Conservation (phyloP, 2,329 filamentous ascomycete genomes). For the Exophiala mesophila region DNA sequence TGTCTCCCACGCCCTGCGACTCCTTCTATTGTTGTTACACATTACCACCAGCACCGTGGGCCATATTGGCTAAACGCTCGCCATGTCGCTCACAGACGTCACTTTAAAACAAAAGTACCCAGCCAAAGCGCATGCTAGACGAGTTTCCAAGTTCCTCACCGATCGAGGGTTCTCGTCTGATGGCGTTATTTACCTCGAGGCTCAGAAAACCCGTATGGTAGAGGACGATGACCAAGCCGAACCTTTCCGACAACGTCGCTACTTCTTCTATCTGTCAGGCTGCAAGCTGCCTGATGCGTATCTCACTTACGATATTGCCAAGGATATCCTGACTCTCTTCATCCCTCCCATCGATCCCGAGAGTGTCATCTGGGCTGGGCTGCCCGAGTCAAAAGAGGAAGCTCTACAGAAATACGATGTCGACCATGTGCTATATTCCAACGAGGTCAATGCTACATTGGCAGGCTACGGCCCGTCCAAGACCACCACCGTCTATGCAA, state of each 20-base stretch:
- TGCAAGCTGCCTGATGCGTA: constrained; percentile 75
- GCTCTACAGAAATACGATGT: constrained; percentile 74
- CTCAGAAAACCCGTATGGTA: constrained; percentile 70
- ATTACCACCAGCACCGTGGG: too few relatives aligned
- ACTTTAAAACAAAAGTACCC: constrained; percentile 60
- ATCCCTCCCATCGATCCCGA: constrained; percentile 85
- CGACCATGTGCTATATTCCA: constrained; percentile 68
- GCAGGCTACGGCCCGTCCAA: constrained; percentile 42
- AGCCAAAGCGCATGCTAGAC: constrained; percentile 77
- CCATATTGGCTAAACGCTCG: too few relatives aligned
- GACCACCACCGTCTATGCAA: constrained; percentile 63
- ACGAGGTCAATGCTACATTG: constrained; percentile 70
- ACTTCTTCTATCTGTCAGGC: constrained; percentile 92
- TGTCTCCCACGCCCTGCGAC: too few relatives aligned
- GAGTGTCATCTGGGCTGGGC: constrained; percentile 86
- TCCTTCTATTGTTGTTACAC: too few relatives aligned
- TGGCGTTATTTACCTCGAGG: constrained; percentile 84
- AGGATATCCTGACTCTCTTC: constrained; percentile 73
- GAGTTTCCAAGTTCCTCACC: constrained; percentile 74
- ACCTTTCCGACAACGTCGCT: constrained; percentile 81
- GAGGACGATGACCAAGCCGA: constrained; percentile 85
- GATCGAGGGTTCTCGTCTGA: constrained; percentile 57
- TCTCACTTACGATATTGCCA: constrained; percentile 72
- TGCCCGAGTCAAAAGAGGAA: constrained; percentile 72
- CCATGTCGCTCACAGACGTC: constrained; percentile 21